Evolutionary conservation across 225 moss, liverwort and hornwort species (phyloP).

Genomic region (Pseudoscleropodium purum): DNA sequence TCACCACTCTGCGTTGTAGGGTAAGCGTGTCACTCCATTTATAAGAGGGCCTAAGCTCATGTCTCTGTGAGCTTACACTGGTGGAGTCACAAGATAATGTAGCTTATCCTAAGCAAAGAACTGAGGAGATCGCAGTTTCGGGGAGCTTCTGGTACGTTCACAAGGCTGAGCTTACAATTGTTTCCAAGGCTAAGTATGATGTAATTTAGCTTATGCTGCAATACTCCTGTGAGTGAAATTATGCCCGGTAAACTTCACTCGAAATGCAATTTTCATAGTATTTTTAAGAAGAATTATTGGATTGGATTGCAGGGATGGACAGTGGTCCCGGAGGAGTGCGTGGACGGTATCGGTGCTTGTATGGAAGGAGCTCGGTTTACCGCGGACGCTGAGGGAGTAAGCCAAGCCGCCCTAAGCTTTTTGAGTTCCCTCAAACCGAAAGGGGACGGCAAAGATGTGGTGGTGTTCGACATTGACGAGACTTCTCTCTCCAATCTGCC

Average conservation of each 20-base stretch:
- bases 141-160: not conserved
- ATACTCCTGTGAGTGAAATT: not conserved
- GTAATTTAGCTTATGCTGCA: too few species aligned
- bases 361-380: conserved; percentile 4
- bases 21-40: not conserved
- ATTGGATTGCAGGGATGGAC: conserved; percentile 9
- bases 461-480: conserved; percentile 82
- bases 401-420: not conserved
- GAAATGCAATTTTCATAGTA: not conserved
- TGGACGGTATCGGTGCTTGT: not conserved
- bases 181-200: too few species aligned
- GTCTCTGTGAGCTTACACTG: not conserved
- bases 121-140: not conserved
- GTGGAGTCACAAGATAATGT: not conserved
- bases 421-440: not conserved
- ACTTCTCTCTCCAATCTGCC: conserved; percentile 66
- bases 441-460: conserved; percentile 49
- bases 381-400: not conserved
- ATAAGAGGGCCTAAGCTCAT: not conserved
- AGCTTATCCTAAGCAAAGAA: not conserved
- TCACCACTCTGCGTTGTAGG: not conserved
- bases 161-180: not conserved
- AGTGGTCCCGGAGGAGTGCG: conserved; percentile 1
- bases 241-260: not conserved
- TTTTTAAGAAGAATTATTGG: not conserved